These are phyloP conservation scores for Artemisia annua DNA, from an alignment of 129 eudicot species.

Conservation along the genomic window DNA sequence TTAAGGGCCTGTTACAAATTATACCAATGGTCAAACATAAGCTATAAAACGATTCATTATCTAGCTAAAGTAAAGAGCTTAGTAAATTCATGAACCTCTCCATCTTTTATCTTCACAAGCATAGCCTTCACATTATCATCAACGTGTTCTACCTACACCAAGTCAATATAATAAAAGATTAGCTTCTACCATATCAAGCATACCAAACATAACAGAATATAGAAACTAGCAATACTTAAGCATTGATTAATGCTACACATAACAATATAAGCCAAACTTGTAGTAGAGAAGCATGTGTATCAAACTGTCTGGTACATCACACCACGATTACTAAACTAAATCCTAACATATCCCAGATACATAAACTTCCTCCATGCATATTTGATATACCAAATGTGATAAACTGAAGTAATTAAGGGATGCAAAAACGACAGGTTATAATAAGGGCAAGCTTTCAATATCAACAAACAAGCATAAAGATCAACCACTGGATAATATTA, in stretches of 20 bases:
- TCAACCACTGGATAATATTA: no score
- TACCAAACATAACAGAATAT: neutral
- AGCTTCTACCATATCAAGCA: neutral
- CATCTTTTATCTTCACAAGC: slow-evolving; percentile 58
- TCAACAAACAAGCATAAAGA: no score
- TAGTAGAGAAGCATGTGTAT: neutral
- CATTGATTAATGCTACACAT: neutral
- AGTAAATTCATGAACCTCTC: slow-evolving; percentile 50
- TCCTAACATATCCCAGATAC: neutral
- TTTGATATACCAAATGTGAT: neutral
- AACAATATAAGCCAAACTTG: slow-evolving; percentile 8
- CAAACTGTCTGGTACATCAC: neutral
- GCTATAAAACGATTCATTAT: no score
- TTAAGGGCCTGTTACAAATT: slow-evolving; percentile 47
- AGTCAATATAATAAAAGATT: neutral
- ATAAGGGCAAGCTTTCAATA: neutral
- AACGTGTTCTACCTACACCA: slow-evolving; percentile 61
- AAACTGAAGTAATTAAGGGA: neutral
- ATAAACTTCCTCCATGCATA: neutral
- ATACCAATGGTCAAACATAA: slow-evolving; percentile 13
- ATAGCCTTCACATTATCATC: slow-evolving; percentile 74
- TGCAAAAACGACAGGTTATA: no score
- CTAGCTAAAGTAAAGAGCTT: no score
- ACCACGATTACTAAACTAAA: neutral
- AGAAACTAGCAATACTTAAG: neutral